These are phyloP conservation scores for Colletotrichum tofieldiae DNA, from an alignment of 2,329 filamentous ascomycete genomes.

Conservation along the genomic window DNA sequence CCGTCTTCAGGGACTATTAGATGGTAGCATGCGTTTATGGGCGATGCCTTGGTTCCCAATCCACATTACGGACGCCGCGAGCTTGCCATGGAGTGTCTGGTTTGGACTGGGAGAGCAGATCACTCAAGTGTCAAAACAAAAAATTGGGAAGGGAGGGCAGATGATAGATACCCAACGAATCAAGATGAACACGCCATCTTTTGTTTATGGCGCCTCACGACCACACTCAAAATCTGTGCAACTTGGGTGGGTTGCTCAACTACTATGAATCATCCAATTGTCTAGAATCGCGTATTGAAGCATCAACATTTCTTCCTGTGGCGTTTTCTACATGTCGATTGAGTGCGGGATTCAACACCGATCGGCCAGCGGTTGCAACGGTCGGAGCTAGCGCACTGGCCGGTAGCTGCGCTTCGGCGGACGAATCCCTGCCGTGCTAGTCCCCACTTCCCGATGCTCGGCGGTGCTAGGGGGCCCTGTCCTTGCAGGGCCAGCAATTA, in stretches of 20 bases:
- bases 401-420: slow-evolving; percentile 23
- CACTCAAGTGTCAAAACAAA: background rate
- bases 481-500: slow-evolving; percentile 37
- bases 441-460: slow-evolving; percentile 42
- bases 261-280: background rate
- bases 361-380: slow-evolving; percentile 3
- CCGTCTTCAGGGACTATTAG: slow-evolving; percentile 81
- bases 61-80: background rate
- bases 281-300: background rate
- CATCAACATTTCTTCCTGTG: background rate
- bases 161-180: slow-evolving; percentile 39
- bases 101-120: background rate
- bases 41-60: background rate
- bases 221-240: background rate
- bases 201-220: background rate
- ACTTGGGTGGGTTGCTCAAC: too few relatives aligned
- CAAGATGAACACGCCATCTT: slow-evolving; percentile 11
- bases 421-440: slow-evolving; percentile 21
- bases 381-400: slow-evolving; percentile 25
- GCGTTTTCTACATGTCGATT: background rate
- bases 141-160: slow-evolving; percentile 19
- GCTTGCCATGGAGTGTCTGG: background rate
- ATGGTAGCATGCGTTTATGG: background rate
- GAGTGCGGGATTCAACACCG: background rate
- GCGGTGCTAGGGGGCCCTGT: slow-evolving; percentile 35